phyloP scores from a whole-genome alignment of 805 yeast genomes.

The Candida chilensis region DNA sequence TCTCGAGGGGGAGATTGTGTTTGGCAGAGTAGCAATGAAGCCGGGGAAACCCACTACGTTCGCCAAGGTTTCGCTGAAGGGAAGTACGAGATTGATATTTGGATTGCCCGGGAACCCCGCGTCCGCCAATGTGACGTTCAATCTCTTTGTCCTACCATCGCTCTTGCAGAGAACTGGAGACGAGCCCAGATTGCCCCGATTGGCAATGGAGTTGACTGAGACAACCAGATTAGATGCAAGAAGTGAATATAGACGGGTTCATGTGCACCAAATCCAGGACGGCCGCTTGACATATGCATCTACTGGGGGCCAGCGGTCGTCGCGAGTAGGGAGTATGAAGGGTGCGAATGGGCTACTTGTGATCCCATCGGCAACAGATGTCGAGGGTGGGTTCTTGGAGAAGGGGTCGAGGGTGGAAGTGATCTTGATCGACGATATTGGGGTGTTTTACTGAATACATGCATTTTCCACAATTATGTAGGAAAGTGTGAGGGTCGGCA shows the following conservation, averaged over 20 bases:
- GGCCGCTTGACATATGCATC: neutral
- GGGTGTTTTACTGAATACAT: no score
- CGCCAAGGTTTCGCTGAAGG: constrained; percentile 24
- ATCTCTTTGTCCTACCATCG: constrained; percentile 38
- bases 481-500: no score
- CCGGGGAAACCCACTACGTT: constrained; percentile 54
- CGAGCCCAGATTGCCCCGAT: constrained; percentile 14
- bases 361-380: constrained; percentile 22
- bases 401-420: neutral
- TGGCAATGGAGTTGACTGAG: constrained; percentile 20
- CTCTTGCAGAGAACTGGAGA: constrained; percentile 25
- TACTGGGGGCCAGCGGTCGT: constrained; percentile 46
- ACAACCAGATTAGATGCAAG: constrained; percentile 33
- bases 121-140: constrained; percentile 37
- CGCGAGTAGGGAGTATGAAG: constrained; percentile 36
- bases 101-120: constrained; percentile 54
- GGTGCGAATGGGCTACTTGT: constrained; percentile 35
- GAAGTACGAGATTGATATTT: constrained; percentile 22
- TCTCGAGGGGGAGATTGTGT: constrained; percentile 34
- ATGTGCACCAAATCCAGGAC: constrained; percentile 11
- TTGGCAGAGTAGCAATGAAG: constrained; percentile 50
- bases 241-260: constrained; percentile 43
- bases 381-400: neutral
- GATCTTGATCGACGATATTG: neutral
- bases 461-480: no score